These are phyloP conservation scores for Plicaturopsis crispa DNA, from an alignment of 768 basidiomycete genomes.

Conservation along the genomic window DNA sequence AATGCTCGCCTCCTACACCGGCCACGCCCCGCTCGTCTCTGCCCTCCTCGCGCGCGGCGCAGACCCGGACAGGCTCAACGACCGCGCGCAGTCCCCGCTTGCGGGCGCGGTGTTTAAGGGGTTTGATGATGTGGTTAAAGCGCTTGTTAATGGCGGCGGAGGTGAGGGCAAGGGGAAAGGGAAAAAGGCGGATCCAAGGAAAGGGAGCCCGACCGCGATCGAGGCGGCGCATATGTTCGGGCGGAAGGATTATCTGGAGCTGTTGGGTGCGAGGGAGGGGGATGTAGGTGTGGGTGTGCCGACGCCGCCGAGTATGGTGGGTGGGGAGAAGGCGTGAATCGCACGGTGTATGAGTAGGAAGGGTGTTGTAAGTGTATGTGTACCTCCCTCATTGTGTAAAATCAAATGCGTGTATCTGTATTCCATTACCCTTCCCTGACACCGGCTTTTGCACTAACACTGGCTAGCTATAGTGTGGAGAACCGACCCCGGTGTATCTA, in stretches of 20 bases:
- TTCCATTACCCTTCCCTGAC: too few species aligned
- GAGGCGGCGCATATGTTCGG: conserved; percentile 65
- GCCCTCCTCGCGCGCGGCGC: conserved; percentile 49
- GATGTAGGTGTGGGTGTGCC: conserved; percentile 32
- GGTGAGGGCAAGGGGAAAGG: too few species aligned
- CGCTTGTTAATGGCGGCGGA: conserved; percentile 34
- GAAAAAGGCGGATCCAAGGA: conserved; percentile 54
- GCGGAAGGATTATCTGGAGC: conserved; percentile 43
- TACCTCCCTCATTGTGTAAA: too few species aligned
- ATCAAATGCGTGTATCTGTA: too few species aligned
- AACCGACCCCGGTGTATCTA: too few species aligned
- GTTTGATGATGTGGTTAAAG: conserved; percentile 53
- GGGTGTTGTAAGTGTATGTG: too few species aligned
- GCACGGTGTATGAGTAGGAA: neutral
- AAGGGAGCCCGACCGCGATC: conserved; percentile 61
- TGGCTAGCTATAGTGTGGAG: too few species aligned
- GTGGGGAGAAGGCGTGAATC: neutral
- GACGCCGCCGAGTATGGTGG: conserved; percentile 12
- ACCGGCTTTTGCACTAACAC: too few species aligned
- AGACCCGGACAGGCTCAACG: conserved; percentile 65
- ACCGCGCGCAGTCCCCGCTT: conserved; percentile 63
- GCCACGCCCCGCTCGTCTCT: conserved; percentile 46
- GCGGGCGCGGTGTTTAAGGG: conserved; percentile 77
- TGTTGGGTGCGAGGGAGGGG: conserved; percentile 52
- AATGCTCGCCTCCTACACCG: conserved; percentile 73